Evolutionary conservation across 108 stramenopile species (phyloP), one percentile per base, ranked within the genome.

Genomic region (Pseudonitzschia delicatissima): DNA sequence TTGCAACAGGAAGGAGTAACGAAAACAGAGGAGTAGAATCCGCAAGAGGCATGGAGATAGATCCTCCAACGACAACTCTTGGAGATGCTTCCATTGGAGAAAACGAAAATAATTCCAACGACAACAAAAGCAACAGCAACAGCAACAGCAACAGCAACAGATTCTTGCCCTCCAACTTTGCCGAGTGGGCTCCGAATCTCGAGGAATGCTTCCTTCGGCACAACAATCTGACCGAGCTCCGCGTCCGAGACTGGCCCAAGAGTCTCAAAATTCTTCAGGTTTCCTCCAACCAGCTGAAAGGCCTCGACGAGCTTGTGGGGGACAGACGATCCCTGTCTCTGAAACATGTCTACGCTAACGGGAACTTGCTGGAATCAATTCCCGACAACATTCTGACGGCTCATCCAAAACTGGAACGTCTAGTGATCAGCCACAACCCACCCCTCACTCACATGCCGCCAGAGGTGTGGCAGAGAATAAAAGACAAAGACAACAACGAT

Each of bases 281-380:
- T 18, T 87, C 87, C 5, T 85, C 83, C 21, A 87, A 87, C 71
- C 63, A 53, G 20, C 55, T 87, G 33, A 49, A 48, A n/a, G n/a
- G 25, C 23, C 37, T 87, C 18, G 77, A 77, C 17, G 50, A 60
- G 6, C 52, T 67, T 1, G 53, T 83, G 32, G 63, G 7, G 49
- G 0, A 32, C 18, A 13, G 34, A 4, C 36, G 47, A 23, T 18
- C 21, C 17, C 17, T 21, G 47, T 28, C 65, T 6, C 68, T 87
- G 55, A 66, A 68, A 47, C 71, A 73, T 44, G 11, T 87, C 18
- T 82, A 81, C 65, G 67, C 78, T 17, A 87, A 87, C 68, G 68
- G 71, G 3, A 83, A 83, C 67, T 44, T 68, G 49, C 48, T 87
- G 36, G 18, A 51, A 37, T 5, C 13, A 25, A n/a, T 87, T 2